Evolutionary conservation across 2,329 filamentous ascomycete genomes (phyloP), one percentile per base, ranked within the genome.

Genomic region (Hypocreales sp.): DNA sequence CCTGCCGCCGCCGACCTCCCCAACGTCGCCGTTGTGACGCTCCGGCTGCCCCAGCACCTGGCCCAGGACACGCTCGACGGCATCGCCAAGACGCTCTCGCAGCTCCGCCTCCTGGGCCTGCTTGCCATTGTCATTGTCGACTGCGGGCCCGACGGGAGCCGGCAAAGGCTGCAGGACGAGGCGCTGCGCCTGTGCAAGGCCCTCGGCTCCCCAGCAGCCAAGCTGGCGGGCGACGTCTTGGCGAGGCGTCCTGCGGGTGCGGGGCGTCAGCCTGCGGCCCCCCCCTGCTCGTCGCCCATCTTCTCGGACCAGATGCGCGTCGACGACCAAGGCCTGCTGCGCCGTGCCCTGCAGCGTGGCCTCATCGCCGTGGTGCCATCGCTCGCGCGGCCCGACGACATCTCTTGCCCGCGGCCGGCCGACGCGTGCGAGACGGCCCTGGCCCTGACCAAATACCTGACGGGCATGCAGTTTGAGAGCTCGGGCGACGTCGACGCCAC

Each of bases 51-150:
- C 0, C 76, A 92, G 40, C 52, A 61, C 2, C 64, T 92, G 25
- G 66, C 80, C 40, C 67, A 84, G 32, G 53, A 59, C 2, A 79
- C 72, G 0, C 47, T 95, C 8, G 54, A 66, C 24, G 86, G 83
- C 1, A 72, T 95, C 31, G 82, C 78, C 5, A 73, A 77, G 46
- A 95, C 90, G 0, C 55, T 98, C 22, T 75, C 76, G 17, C 87
- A 93, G 48, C 70, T 98, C 26, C 71, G 74, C 21, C 73, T 77
- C 28, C 65, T 98, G 10, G 87, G 90, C 3, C 66, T 98, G 38
- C 64, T 72, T 26, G 84, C 83, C 33, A 72, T 86, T 13, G 69
- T 98, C 0, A 78, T 95, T 2, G 58, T 94, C 7, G 87, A 94
- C 40, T 79, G 75, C 27, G 60, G 64, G 25, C 47, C 42, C 14